A percentile compares a stretch with the other conserved stretches of the same genome.
phyloP scores from a whole-genome alignment of 2,329 filamentous ascomycete species.

The Lecanicillium sp. region DNA sequence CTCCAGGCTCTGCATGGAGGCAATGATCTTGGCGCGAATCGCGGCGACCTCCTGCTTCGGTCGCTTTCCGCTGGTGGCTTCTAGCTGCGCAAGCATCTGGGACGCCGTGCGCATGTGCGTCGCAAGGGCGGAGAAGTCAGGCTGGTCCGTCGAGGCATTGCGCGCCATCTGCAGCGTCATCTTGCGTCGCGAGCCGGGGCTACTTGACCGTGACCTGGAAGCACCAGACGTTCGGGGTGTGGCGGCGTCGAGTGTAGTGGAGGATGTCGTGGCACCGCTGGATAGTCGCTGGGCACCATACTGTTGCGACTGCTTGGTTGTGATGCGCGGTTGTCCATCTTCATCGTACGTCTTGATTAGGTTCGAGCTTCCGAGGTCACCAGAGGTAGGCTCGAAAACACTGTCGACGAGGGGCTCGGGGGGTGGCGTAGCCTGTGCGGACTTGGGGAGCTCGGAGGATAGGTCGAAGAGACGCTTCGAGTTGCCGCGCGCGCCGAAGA shows the following conservation, averaged over 20 bases:
- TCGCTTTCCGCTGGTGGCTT: slow-evolving; percentile 72
- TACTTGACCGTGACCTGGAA: slow-evolving; percentile 61
- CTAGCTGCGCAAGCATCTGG: slow-evolving; percentile 79
- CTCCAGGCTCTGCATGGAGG: slow-evolving; percentile 82
- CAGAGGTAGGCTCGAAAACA: slow-evolving; percentile 75
- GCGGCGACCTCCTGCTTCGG: slow-evolving; percentile 76
- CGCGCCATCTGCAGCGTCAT: slow-evolving; percentile 53
- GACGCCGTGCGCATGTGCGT: slow-evolving; percentile 85
- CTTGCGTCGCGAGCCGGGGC: slow-evolving; percentile 54
- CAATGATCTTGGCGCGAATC: slow-evolving; percentile 80
- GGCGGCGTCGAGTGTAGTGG: slow-evolving; percentile 52
- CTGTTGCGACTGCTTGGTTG: slow-evolving; percentile 24
- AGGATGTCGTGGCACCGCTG: slow-evolving; percentile 55
- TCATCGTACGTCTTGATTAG: slow-evolving; percentile 56
- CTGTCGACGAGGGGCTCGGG: slow-evolving; percentile 55
- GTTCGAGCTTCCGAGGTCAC: slow-evolving; percentile 69
- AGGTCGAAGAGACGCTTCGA: slow-evolving; percentile 61
- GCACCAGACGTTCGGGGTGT: slow-evolving; percentile 66
- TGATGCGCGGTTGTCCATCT: slow-evolving; percentile 29
- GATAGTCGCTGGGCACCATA: slow-evolving; percentile 49
- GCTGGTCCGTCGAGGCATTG: slow-evolving; percentile 57
- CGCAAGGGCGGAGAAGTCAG: slow-evolving; percentile 74
- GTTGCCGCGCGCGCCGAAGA: slow-evolving; percentile 52
- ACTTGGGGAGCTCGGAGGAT: slow-evolving; percentile 57
- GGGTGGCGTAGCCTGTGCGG: slow-evolving; percentile 34